These are phyloP conservation scores for Catenaria anguillulae DNA, from an alignment of 371 early-diverging fungal species.

Conservation along the genomic window DNA sequence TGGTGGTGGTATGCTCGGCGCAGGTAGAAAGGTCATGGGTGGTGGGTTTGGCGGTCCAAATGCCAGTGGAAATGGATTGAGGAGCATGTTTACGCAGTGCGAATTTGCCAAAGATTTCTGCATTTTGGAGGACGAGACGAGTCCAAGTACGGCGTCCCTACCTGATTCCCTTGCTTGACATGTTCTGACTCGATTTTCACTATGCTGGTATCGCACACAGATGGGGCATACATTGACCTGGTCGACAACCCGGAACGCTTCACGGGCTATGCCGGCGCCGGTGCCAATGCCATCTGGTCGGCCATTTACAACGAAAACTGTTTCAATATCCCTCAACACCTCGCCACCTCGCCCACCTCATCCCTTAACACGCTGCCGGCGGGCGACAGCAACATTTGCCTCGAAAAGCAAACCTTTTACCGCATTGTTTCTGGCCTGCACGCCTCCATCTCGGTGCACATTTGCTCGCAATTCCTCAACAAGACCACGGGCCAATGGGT, in stretches of 20 bases:
- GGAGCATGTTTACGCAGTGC: conserved; percentile 30
- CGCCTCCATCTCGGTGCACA: conserved; percentile 92
- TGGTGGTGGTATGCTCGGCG: neutral
- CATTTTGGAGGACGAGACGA: conserved; percentile 63
- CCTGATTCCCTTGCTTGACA: conserved; percentile 6
- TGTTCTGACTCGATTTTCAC: neutral
- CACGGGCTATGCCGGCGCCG: conserved; percentile 85
- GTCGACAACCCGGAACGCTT: conserved; percentile 86
- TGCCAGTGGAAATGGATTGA: no score
- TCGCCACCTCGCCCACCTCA: conserved; percentile 19
- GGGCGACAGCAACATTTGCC: conserved; percentile 46
- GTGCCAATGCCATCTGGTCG: conserved; percentile 78
- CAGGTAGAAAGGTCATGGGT: neutral
- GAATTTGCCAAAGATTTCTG: conserved; percentile 71
- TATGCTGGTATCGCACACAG: no score
- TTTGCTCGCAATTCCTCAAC: conserved; percentile 82
- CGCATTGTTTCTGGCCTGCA: conserved; percentile 86
- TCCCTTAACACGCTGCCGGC: neutral
- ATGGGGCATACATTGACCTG: conserved; percentile 76
- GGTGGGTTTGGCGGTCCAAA: neutral
- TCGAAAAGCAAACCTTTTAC: conserved; percentile 86
- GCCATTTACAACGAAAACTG: conserved; percentile 93
- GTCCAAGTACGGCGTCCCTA: conserved; percentile 26
- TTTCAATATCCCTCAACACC: conserved; percentile 52
- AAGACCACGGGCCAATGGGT: conserved; percentile 72